Base-by-base conservation (phyloP, 345 rosid species). In the Pugionium dolabratum region DNA sequence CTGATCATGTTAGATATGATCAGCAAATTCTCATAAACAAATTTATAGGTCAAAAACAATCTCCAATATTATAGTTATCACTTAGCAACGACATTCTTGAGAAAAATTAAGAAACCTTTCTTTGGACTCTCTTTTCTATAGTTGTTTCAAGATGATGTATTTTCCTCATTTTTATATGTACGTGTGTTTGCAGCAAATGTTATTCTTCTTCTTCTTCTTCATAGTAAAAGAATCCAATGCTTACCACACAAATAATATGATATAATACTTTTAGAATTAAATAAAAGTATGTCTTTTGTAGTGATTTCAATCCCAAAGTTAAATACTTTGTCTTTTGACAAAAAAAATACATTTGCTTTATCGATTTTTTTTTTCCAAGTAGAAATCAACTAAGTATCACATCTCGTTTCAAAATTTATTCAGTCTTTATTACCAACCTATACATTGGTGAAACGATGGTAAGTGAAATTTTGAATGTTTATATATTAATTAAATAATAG, bases 201-300 rank as follows among this genome's bases (percentile, higher is more conserved):
- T 9, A 31, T 25, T 33, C 35, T 42, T 32, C 60, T 65, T 52
- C 18, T 18, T 18, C 18, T 18, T 18, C 27, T 34, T 25, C 53
- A 9, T 42, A 32, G 51, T 33, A 53, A 18, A 32, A 44, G 64
- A 60, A 44, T 44, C 64, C 49, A 65, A 65, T 53, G 60, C 60
- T 43, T 44, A 50, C 58, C 18, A 41, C 48, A 64, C 49, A 51
- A 51, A 30, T 6, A 62, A 50, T 28, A 62, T 49, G n/a, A 4
- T 39, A 30, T 39, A 39, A 28, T 10, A 9, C 6, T 28, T 61
- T 45, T 1, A 25, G 26, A 54, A 2, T 9, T 4, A 2, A 37
- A 2, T 27, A 9, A 35, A 59, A 46, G 6, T 11, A 4, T 36
- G 30, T 4, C 27, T 36, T 9, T 26, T n/a, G 29, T 28, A 58